Conservation (phyloP, 306 rosid species). For the Trifolium dubium region DNA sequence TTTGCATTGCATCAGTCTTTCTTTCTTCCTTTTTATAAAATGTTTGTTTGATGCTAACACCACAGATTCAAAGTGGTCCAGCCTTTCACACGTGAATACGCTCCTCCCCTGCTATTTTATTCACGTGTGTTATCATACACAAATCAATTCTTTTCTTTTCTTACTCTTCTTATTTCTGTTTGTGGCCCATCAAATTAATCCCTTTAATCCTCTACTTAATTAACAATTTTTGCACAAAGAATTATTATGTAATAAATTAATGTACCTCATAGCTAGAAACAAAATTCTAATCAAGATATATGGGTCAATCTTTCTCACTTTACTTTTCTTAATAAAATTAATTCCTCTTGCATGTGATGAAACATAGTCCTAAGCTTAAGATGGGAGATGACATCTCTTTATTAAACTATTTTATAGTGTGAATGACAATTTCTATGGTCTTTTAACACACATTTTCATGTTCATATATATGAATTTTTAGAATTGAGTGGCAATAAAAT, state of each 20-base stretch:
- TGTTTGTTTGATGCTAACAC: conserved; percentile 30
- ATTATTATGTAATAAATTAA: not conserved
- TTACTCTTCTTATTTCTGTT: not conserved
- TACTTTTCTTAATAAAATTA: not conserved
- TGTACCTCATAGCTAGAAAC: not conserved
- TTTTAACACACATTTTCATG: too few relatives aligned
- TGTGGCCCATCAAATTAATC: conserved; percentile 40
- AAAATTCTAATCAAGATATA: not conserved
- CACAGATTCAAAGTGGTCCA: conserved; percentile 68
- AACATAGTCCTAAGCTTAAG: too few relatives aligned
- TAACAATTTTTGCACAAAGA: not conserved
- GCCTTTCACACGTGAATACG: conserved; percentile 96
- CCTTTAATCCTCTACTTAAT: not conserved
- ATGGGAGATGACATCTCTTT: too few relatives aligned
- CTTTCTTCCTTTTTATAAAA: conserved; percentile 37
- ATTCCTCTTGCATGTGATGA: not conserved
- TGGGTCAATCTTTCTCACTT: not conserved
- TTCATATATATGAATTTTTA: too few relatives aligned
- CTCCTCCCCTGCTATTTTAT: conserved; percentile 72
- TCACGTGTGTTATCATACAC: conserved; percentile 81
- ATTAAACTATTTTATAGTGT: too few relatives aligned
- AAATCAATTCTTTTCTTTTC: conserved; percentile 47
- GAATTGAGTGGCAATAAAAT: too few relatives aligned
- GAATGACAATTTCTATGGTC: too few relatives aligned
- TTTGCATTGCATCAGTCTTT: not conserved